Base-by-base conservation (phyloP, 345 rosid species). In the Excoecaria cochinchinensis region DNA sequence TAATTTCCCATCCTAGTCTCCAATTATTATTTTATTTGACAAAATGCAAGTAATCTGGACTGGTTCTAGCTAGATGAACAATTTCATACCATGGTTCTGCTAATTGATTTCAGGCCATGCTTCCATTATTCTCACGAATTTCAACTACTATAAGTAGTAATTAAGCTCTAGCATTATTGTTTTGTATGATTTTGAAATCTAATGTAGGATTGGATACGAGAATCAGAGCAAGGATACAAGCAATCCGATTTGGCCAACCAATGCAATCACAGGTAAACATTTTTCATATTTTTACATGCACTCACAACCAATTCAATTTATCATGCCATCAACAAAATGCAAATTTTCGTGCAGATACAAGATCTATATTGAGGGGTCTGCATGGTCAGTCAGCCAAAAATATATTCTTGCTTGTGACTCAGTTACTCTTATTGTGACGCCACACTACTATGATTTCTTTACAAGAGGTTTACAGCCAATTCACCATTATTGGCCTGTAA, bases 181-280 rank as follows among this genome's bases (percentile, higher is more conserved):
- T 31, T 31, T 31, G 31, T 31, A 31, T 19, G 4, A 5, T 56
- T 56, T 21, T 57, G 48, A 6, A 44, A 6, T 8, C 13, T 58
- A 42, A 60, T 80, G 81, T 88, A 95, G 99, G 86, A 95, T 59
- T 95, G 99, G 98, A 38, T 51, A 39, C 50, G 21, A 75, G 99
- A 91, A 86, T 76, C 88, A 11, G 81, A 76, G 44, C 80, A 87
- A 81, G 97, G 98, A 8, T 95, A 82, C 92, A 91, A 90, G 82
- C 79, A 84, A 77, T 95, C 99, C 8, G 87, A 88, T 64, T 83
- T 93, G 67, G 89, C 93, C 31, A 82, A 78, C 84, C 99, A 95
- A 81, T 95, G 99, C 81, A 58, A 39, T 44, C 86, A 95, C 77
- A 90, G 97, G 99, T 95, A 16, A 11, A 53, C 12, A 52, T 31